Evolutionary conservation across 1,284 basidiomycete species (phyloP), one percentile per base, ranked within the genome.

Genomic region (Melampsora larici-populina): DNA sequence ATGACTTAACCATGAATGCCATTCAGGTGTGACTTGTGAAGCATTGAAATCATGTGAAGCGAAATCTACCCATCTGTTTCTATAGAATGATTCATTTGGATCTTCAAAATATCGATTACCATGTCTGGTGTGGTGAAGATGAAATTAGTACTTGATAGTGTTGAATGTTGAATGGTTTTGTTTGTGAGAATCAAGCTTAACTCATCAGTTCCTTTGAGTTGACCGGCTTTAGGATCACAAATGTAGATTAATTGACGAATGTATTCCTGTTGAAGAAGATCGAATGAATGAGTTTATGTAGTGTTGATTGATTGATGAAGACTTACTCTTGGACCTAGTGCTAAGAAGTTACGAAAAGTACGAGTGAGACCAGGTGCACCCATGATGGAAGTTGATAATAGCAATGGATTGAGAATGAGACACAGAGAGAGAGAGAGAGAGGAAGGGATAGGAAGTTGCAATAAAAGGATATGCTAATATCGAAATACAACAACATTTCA

Each of bases 71-170:
- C 94, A 96, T 84, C 94, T 88, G 83, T 94, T 92, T 82, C 94
- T 92, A 82, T 92, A 93, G 21, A 80, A 78, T 81, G 95, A 91
- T 81, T 90, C 88, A 82, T 94, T 90, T 83, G 89, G 84, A 85
- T 97, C 95, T 87, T 97, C 92, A 83, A 88, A 97, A 85, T 95
- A 97, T 78, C 88, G 87, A 87, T 94, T 95, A 46, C 93, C 93
- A 83, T 95, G 91, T 84, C 91, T 92, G n/a, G n/a, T n/a, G n/a
- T n/a, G n/a, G n/a, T n/a, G n/a, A n/a, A n/a, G n/a, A n/a, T n/a
- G n/a, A n/a, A n/a, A n/a, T n/a, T n/a, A n/a, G n/a, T n/a, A n/a
- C n/a, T n/a, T n/a, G n/a, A n/a, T n/a, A n/a, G n/a, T n/a, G n/a
- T n/a, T n/a, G n/a, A n/a, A n/a, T n/a, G n/a, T n/a, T n/a, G n/a